Conservation (phyloP, 495 filamentous ascomycete species). For the Aspergillus indologenus region DNA sequence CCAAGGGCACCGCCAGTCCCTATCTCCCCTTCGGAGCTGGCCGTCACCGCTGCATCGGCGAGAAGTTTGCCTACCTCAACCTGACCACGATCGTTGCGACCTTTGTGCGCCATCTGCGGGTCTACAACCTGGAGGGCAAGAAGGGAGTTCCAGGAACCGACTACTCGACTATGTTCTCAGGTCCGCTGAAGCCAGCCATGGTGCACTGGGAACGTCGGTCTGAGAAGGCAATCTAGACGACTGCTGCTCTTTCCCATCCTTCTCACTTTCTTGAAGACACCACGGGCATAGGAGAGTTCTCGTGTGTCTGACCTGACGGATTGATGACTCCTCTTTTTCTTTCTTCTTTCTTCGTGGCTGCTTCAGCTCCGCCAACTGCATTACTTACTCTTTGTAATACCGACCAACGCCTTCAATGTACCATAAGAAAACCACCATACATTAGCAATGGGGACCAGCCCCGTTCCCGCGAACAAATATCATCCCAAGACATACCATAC, state of each 20-base stretch:
- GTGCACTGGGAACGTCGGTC: conserved; percentile 64
- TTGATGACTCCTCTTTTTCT: neutral
- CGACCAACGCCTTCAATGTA: conserved; percentile 17
- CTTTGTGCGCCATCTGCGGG: conserved; percentile 70
- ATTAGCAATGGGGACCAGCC: too few relatives aligned
- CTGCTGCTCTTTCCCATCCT: neutral
- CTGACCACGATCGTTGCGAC: conserved; percentile 80
- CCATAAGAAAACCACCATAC: conserved; percentile 3
- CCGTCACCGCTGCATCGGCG: conserved; percentile 91
- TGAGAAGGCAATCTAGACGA: neutral
- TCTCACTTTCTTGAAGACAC: neutral
- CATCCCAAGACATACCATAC: too few relatives aligned
- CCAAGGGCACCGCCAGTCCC: conserved; percentile 79
- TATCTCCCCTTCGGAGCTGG: conserved; percentile 96
- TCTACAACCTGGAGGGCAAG: conserved; percentile 67
- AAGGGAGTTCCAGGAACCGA: conserved; percentile 75
- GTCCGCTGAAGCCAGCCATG: conserved; percentile 61
- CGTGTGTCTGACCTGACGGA: neutral
- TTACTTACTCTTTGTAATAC: conserved; percentile 9
- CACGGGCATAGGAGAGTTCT: neutral
- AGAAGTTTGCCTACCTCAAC: conserved; percentile 95
- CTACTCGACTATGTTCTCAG: conserved; percentile 59
- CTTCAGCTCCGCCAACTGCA: too few relatives aligned
- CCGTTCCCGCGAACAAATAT: too few relatives aligned
- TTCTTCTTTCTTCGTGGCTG: neutral